phyloP scores from a whole-genome alignment of 345 rosid genomes.

The Populus pruinosa region DNA sequence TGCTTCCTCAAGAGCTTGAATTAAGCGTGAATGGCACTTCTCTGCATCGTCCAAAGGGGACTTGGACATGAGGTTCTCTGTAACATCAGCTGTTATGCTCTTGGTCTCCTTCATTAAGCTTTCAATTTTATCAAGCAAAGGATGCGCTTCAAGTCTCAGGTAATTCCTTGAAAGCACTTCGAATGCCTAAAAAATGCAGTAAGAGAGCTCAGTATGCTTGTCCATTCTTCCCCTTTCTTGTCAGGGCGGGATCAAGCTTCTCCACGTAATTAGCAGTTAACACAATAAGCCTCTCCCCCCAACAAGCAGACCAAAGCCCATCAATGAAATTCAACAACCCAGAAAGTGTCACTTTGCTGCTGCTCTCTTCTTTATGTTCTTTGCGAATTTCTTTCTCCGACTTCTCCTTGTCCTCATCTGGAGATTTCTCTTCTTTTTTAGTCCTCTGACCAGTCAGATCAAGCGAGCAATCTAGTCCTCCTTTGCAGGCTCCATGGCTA shows the following conservation, averaged over 20 bases:
- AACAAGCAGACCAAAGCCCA: conserved; percentile 71
- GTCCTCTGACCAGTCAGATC: conserved; percentile 55
- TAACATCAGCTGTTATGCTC: conserved; percentile 53
- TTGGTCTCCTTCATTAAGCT: conserved; percentile 28
- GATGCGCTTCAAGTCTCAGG: conserved; percentile 35
- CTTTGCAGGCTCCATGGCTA: conserved; percentile 54
- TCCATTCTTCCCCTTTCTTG: conserved; percentile 70
- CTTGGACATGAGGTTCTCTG: conserved; percentile 53
- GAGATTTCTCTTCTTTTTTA: conserved; percentile 28
- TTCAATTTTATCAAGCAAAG: conserved; percentile 26
- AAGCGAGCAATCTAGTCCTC: conserved; percentile 49
- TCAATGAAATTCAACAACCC: conserved; percentile 63
- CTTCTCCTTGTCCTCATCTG: conserved; percentile 30
- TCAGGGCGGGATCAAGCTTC: conserved; percentile 68
- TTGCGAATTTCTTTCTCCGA: conserved; percentile 27
- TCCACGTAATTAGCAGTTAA: conserved; percentile 60
- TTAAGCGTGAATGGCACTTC: conserved; percentile 34
- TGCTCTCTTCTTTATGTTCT: conserved; percentile 27
- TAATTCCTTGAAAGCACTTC: conserved; percentile 47
- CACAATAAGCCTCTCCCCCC: conserved; percentile 61
- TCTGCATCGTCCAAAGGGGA: conserved; percentile 29
- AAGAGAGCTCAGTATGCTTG: conserved; percentile 46
- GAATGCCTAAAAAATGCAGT: conserved; percentile 48
- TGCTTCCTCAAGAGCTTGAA: conserved; percentile 40
- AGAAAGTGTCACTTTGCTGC: conserved; percentile 58